Evolutionary conservation across 225 moss, liverwort and hornwort species (phyloP).

Genomic region (Ulota crispa): DNA sequence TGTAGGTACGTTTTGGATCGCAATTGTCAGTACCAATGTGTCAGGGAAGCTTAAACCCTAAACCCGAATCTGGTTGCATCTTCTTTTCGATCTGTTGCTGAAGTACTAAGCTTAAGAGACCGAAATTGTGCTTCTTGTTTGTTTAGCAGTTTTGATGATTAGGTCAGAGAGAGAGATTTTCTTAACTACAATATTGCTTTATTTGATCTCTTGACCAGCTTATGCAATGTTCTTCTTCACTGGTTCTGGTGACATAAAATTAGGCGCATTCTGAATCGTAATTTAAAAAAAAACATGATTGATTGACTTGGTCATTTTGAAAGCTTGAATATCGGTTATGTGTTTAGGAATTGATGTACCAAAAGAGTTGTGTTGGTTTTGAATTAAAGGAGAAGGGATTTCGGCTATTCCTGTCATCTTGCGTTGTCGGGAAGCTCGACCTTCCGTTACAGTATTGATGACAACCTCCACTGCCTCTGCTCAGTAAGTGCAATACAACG

Average conservation of each 20-base stretch:
- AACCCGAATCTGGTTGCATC: background rate
- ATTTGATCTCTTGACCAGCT: background rate
- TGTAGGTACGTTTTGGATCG: slow-evolving; percentile 45
- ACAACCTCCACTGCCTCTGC: slow-evolving; percentile 83
- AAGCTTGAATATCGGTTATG: background rate
- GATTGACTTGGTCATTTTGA: background rate
- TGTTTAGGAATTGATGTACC: background rate
- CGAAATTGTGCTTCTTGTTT: background rate
- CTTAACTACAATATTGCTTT: background rate
- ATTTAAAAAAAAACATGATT: background rate
- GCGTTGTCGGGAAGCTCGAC: slow-evolving; percentile 65
- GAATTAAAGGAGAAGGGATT: slow-evolving; percentile 80
- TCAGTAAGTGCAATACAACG: slow-evolving; percentile 56
- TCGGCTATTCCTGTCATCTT: slow-evolving; percentile 81
- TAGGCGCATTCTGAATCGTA: background rate
- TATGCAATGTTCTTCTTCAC: background rate
- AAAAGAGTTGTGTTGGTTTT: background rate
- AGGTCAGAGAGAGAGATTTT: background rate
- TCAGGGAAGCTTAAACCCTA: slow-evolving; percentile 3
- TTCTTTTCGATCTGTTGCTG: background rate
- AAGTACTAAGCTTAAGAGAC: background rate
- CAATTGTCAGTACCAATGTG: background rate
- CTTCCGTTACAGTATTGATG: slow-evolving; percentile 65
- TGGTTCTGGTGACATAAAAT: background rate
- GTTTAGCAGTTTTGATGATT: background rate